These are phyloP conservation scores for Trichomonas tenax DNA, from an alignment of 208 protist genomes.

Conservation along the genomic window DNA sequence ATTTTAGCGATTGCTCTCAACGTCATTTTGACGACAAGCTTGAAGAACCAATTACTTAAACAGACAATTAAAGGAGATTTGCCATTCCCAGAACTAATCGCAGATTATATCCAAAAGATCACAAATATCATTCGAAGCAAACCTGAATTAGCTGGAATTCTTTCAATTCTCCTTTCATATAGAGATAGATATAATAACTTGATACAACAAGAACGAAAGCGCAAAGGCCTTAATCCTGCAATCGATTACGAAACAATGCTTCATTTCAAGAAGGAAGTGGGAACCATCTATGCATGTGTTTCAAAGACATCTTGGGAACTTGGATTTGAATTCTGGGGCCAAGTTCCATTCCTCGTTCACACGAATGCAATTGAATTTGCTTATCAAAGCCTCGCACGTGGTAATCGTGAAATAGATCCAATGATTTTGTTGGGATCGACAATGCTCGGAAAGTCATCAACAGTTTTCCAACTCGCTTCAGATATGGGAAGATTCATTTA, in stretches of 20 bases:
- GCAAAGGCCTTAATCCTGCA: too few relatives aligned
- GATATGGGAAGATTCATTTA: background rate
- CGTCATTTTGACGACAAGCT: background rate
- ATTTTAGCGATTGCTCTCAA: background rate
- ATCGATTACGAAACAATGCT: background rate
- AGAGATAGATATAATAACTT: background rate
- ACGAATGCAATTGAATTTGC: background rate
- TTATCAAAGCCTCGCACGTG: background rate
- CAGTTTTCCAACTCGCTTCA: background rate
- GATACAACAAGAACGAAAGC: background rate
- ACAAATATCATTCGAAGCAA: background rate
- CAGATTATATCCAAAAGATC: background rate
- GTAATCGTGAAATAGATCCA: background rate
- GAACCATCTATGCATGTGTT: background rate
- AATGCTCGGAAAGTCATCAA: background rate
- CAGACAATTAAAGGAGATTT: background rate
- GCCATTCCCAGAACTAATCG: background rate
- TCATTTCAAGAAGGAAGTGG: background rate
- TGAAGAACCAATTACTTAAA: background rate
- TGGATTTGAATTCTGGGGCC: slow-evolving; percentile 1
- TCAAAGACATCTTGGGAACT: background rate
- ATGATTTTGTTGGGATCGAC: background rate
- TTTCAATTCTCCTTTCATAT: background rate
- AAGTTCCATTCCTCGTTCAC: background rate
- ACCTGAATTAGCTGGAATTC: background rate